These are phyloP conservation scores for Wallacemonas sp. DNA, from an alignment of 208 protist species.

Conservation along the genomic window DNA sequence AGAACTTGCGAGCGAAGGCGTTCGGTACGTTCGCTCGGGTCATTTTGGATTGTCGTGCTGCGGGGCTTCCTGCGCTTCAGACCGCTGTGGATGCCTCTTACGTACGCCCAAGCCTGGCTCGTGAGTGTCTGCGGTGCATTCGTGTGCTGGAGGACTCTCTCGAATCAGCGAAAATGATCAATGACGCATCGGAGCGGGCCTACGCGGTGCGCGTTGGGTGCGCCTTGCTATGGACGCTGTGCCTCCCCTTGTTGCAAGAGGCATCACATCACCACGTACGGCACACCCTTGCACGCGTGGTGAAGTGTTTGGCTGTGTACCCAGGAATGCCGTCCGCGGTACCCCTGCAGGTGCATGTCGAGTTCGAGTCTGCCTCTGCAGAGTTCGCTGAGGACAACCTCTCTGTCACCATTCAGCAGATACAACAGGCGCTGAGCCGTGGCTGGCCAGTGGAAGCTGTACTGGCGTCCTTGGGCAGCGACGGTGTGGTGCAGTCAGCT, in stretches of 20 bases:
- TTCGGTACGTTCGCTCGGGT: slow-evolving; percentile 40
- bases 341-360: slow-evolving; percentile 38
- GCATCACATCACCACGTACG: slow-evolving; percentile 37
- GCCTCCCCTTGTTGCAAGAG: slow-evolving; percentile 44
- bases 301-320: not conserved
- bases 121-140: slow-evolving; percentile 29
- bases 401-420: slow-evolving; percentile 19
- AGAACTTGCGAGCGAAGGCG: slow-evolving; percentile 35
- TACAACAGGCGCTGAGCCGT: slow-evolving; percentile 32
- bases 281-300: slow-evolving; percentile 16
- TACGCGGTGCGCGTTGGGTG: slow-evolving; percentile 62
- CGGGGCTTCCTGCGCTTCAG: slow-evolving; percentile 13
- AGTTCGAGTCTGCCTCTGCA: slow-evolving; percentile 54
- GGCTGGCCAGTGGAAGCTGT: too few relatives aligned
- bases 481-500: not conserved
- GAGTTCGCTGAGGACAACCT: slow-evolving; percentile 79
- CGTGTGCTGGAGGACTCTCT: slow-evolving; percentile 53
- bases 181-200: slow-evolving; percentile 58
- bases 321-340: not conserved
- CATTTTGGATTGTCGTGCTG: slow-evolving; percentile 22
- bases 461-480: too few relatives aligned
- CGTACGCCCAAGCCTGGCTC: slow-evolving; percentile 29
- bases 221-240: slow-evolving; percentile 72
- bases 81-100: slow-evolving; percentile 49
- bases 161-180: slow-evolving; percentile 56